These are phyloP conservation scores for Penicillium aurantiogriseum DNA, from an alignment of 2,329 filamentous ascomycete species.

Conservation along the genomic window DNA sequence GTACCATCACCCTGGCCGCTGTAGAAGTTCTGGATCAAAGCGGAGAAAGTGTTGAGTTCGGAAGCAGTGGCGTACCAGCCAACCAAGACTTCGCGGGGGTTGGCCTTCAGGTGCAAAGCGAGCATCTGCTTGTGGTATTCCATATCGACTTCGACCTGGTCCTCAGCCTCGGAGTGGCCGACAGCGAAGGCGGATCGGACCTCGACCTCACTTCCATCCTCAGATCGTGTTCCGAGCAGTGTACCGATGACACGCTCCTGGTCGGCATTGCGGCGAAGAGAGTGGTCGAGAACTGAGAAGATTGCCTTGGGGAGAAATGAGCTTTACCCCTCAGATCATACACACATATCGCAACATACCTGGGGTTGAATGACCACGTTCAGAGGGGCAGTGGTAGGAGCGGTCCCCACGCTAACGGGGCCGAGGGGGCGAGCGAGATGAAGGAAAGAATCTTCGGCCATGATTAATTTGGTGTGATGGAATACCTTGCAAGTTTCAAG, in stretches of 20 bases:
- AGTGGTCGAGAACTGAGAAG: constrained; percentile 78
- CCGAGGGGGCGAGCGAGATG: constrained; percentile 91
- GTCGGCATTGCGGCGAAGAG: constrained; percentile 84
- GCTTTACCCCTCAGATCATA: constrained; percentile 12
- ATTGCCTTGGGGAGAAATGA: constrained; percentile 50
- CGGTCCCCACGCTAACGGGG: constrained; percentile 73
- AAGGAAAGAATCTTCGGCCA: constrained; percentile 87
- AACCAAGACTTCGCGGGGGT: constrained; percentile 88
- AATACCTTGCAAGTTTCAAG: constrained; percentile 16
- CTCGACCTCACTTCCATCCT: constrained; percentile 95
- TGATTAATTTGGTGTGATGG: constrained; percentile 55
- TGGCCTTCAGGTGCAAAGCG: constrained; percentile 85
- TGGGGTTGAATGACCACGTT: constrained; percentile 94
- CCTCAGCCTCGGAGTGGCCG: constrained; percentile 95
- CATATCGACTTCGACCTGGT: constrained; percentile 99
- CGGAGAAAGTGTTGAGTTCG: constrained; percentile 97
- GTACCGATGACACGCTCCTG: constrained; percentile 96
- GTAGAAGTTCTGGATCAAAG: constrained; percentile 99
- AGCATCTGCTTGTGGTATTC: constrained; percentile 99
- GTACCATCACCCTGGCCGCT: constrained; percentile 94
- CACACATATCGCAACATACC: constrained; percentile 53
- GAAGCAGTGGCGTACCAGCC: constrained; percentile 98
- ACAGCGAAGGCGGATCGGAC: constrained; percentile 97
- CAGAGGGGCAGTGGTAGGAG: constrained; percentile 85
- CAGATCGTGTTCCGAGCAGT: constrained; percentile 84